These are phyloP conservation scores for Tetrahymena borealis DNA, from an alignment of 73 alveolate species.

Conservation along the genomic window DNA sequence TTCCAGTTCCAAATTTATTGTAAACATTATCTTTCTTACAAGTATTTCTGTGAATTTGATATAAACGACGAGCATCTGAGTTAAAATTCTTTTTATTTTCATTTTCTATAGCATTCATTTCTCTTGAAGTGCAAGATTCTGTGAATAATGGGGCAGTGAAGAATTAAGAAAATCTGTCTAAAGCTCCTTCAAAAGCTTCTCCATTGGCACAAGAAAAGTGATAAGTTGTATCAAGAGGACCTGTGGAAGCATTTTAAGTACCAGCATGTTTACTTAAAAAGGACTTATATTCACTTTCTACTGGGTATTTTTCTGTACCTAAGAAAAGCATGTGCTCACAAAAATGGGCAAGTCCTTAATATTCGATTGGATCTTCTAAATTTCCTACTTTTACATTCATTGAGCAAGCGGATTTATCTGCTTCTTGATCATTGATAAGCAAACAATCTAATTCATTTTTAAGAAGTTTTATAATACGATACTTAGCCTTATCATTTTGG, in stretches of 20 bases:
- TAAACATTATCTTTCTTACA: not conserved
- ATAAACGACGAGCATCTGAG: constrained; percentile 57
- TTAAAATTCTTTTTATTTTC: constrained; percentile 64
- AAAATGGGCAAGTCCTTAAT: constrained; percentile 91
- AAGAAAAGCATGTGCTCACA: constrained; percentile 93
- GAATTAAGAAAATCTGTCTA: constrained; percentile 87
- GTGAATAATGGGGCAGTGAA: constrained; percentile 59
- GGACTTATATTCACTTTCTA: constrained; percentile 67
- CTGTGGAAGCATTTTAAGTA: constrained; percentile 88
- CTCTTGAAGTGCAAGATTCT: constrained; percentile 72
- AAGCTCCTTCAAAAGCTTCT: constrained; percentile 66
- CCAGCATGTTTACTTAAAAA: constrained; percentile 86
- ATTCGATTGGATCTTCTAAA: constrained; percentile 45
- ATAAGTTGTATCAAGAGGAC: constrained; percentile 53
- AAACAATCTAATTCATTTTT: constrained; percentile 54
- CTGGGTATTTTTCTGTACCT: constrained; percentile 92
- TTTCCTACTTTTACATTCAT: constrained; percentile 61
- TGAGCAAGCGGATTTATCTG: constrained; percentile 61
- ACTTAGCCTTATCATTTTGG: not conserved
- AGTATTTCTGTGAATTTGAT: not conserved
- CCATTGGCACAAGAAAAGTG: constrained; percentile 74
- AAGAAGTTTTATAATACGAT: not conserved
- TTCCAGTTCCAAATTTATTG: constrained; percentile 74
- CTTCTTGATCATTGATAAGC: constrained; percentile 52
- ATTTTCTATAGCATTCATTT: constrained; percentile 90